Base-by-base conservation (phyloP, 768 basidiomycete species). In the Rhizopogon sp. region DNA sequence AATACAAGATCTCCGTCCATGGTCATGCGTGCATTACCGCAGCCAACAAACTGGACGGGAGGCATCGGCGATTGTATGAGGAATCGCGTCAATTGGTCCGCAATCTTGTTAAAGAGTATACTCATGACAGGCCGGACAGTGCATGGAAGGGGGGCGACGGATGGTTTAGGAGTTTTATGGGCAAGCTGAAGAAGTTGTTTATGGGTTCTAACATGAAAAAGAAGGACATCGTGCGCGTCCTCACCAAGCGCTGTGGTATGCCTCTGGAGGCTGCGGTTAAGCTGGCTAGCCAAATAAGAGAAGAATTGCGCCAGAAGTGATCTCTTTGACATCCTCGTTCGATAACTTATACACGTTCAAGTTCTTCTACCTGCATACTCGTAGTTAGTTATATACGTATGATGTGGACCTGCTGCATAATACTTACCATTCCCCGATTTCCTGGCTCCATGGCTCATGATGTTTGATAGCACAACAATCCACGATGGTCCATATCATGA, bases 1-100 rank as follows among this genome's bases (percentile, higher is more conserved):
- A 55, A 28, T 62, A 67, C 14, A 62, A 65, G 13, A 67, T 72
- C 59, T 54, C 57, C 6, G 62, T 63, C 43, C 61, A 59, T 0
- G 66, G 56, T 11, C 70, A 73, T 37, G 73, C 73, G 29, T 72
- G 71, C 59, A 69, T 74, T 17, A 73, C 73, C 16, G 70, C 61
- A n/a, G 56, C 53, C 37, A 66, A 66, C 49, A 44, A 49, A 6
- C 43, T 39, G 20, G 50, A 56, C 5, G 61, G 50, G 50, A 71
- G 70, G 50, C 47, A 49, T 33, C 14, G 5, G 51, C 68, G 65
- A 20, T 20, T 37, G 14, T 70, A 71, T 29, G 33, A 22, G 6
- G 56, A 63, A 42, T 70, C 68, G 6, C 58, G 51, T 14, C 25
- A 20, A 3, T 62, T 64, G 39, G 58, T 70, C 17, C 8, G 28